Conservation (phyloP, 768 basidiomycete species). For the Tulasnella sp. region DNA sequence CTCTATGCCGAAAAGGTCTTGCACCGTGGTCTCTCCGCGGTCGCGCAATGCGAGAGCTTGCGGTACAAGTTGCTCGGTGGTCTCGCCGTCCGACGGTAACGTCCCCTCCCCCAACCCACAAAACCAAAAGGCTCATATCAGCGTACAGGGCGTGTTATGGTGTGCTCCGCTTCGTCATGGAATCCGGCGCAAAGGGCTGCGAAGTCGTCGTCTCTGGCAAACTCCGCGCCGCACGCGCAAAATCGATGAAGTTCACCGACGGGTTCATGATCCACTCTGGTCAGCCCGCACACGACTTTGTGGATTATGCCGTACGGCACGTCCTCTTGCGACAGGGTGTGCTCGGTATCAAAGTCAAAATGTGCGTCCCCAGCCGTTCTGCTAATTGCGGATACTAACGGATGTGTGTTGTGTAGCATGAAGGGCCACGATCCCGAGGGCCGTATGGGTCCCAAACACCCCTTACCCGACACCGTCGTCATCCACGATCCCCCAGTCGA, state of each 20-base stretch:
- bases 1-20: conserved; percentile 99
- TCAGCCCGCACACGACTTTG: conserved; percentile 93
- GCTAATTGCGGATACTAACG: neutral
- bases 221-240: conserved; percentile 98
- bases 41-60: conserved; percentile 97
- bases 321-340: conserved; percentile 98
- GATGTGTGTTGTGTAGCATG: conserved; percentile 49
- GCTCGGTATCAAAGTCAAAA: conserved; percentile 99
- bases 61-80: conserved; percentile 99
- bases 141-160: conserved; percentile 81
- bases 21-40: conserved; percentile 93
- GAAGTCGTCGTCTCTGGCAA: conserved; percentile 99
- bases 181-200: conserved; percentile 98
- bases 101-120: too few species aligned
- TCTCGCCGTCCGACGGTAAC: conserved; percentile 93
- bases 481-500: conserved; percentile 83
- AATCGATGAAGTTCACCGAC: conserved; percentile 99
- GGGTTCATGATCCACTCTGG: conserved; percentile 99
- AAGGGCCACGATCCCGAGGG: conserved; percentile 93
- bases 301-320: conserved; percentile 95
- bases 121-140: neutral
- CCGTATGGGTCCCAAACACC: conserved; percentile 74
- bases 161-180: conserved; percentile 99
- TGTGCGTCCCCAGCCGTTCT: conserved; percentile 39
- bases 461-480: conserved; percentile 88